phyloP scores from a whole-genome alignment of 805 yeast species.

The Lachancea thermotolerans region DNA sequence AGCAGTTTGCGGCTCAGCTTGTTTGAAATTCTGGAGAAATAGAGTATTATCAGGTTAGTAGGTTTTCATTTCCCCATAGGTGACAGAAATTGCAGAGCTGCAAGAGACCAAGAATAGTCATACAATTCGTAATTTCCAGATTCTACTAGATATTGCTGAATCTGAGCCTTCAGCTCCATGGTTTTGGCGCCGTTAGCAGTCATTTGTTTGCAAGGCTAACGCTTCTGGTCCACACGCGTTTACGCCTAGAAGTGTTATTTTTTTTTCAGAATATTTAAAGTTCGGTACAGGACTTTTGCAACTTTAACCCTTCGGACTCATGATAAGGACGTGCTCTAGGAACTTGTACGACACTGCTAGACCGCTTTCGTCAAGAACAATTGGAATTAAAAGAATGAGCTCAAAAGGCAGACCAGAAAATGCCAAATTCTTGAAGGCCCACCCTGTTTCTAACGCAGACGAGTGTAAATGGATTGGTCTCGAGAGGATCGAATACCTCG shows the following conservation, averaged over 20 bases:
- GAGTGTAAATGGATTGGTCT: slow-evolving; percentile 65
- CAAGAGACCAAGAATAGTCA: slow-evolving; percentile 8
- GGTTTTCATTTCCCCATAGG: slow-evolving; percentile 6
- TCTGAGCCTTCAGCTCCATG: slow-evolving; percentile 44
- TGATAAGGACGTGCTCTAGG: neutral
- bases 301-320: neutral
- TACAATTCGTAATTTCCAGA: slow-evolving; percentile 74
- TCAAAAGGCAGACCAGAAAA: slow-evolving; percentile 32
- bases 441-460: slow-evolving; percentile 29
- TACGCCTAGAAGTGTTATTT: neutral
- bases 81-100: too few relatives aligned
- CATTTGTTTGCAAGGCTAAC: neutral
- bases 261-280: too few relatives aligned
- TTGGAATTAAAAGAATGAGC: slow-evolving; percentile 14
- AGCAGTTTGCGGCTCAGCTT: slow-evolving; percentile 56
- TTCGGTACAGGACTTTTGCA: too few relatives aligned
- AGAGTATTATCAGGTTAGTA: slow-evolving; percentile 8
- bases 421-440: slow-evolving; percentile 29
- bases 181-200: slow-evolving; percentile 5
- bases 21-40: slow-evolving; percentile 43
- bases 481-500: slow-evolving; percentile 60
- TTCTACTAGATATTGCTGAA: slow-evolving; percentile 62
- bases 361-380: neutral
- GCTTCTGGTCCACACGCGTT: neutral
- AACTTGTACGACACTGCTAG: neutral